phyloP scores from a whole-genome alignment of 305 asterid genomes.

The Fraxinus angustifolia region DNA sequence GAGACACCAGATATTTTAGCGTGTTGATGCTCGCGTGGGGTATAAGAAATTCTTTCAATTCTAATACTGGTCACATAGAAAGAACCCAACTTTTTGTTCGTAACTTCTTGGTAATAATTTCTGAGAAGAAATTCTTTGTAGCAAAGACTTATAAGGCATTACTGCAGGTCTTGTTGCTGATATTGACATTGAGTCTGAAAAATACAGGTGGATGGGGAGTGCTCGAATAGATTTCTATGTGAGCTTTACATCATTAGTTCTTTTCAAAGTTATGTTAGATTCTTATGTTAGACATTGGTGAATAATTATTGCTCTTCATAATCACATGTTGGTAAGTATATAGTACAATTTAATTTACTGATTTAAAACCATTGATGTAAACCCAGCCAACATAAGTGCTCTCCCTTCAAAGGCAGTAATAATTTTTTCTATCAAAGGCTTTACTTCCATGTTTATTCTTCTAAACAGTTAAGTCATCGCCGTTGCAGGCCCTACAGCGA shows the following conservation, averaged over 20 bases:
- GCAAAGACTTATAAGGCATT: conserved; percentile 15
- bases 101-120: conserved; percentile 19
- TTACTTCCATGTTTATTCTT: neutral
- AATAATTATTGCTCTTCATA: neutral
- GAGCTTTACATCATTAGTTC: conserved; percentile 30
- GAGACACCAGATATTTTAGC: conserved; percentile 60
- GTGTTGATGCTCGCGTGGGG: conserved; percentile 98
- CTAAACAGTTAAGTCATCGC: conserved; percentile 12
- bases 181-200: conserved; percentile 93
- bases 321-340: neutral
- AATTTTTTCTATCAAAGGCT: neutral
- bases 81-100: conserved; percentile 3
- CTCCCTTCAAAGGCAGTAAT: neutral
- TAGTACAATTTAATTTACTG: neutral
- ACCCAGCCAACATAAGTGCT: neutral
- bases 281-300: conserved; percentile 4
- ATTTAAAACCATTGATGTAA: neutral
- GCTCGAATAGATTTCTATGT: conserved; percentile 93
- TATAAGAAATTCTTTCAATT: conserved; percentile 29
- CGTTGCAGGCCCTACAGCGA: conserved; percentile 68
- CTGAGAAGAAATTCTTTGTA: conserved; percentile 13
- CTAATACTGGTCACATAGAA: conserved; percentile 2
- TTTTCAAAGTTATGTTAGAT: conserved; percentile 2
- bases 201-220: conserved; percentile 98
- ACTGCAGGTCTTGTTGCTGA: conserved; percentile 88